Conservation (phyloP, 495 filamentous ascomycete species). For the Polyplosphaeria fusca region DNA sequence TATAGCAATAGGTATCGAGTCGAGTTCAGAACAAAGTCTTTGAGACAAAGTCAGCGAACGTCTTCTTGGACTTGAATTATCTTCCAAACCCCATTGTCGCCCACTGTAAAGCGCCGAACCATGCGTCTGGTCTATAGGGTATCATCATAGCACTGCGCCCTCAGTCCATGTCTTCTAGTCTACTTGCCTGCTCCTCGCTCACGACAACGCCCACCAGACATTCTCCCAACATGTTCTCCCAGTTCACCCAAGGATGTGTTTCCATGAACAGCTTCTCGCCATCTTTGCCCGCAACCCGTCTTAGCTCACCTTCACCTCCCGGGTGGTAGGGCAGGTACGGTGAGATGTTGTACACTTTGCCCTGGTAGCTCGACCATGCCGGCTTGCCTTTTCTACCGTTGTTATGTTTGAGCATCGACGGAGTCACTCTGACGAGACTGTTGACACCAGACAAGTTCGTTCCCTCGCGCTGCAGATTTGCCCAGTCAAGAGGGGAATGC, state of each 20-base stretch:
- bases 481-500: conserved; percentile 95
- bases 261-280: conserved; percentile 81
- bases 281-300: conserved; percentile 75
- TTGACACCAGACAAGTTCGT: conserved; percentile 60
- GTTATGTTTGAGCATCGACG: conserved; percentile 67
- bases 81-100: too few relatives aligned
- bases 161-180: conserved; percentile 43
- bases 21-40: too few relatives aligned
- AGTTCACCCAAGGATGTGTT: conserved; percentile 97
- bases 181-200: conserved; percentile 51
- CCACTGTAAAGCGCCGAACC: conserved; percentile 1
- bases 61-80: background rate
- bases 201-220: conserved; percentile 86
- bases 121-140: conserved; percentile 23
- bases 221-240: conserved; percentile 84
- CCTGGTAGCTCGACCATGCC: conserved; percentile 83
- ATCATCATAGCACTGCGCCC: conserved; percentile 11
- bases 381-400: conserved; percentile 78
- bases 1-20: too few relatives aligned
- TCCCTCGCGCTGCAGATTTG: conserved; percentile 62
- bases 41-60: background rate
- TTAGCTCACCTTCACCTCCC: conserved; percentile 80
- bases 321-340: conserved; percentile 91
- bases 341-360: conserved; percentile 88
- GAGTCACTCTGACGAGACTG: conserved; percentile 64